phyloP scores from a whole-genome alignment of 2,329 filamentous ascomycete species.

The Aspergillus niger region DNA sequence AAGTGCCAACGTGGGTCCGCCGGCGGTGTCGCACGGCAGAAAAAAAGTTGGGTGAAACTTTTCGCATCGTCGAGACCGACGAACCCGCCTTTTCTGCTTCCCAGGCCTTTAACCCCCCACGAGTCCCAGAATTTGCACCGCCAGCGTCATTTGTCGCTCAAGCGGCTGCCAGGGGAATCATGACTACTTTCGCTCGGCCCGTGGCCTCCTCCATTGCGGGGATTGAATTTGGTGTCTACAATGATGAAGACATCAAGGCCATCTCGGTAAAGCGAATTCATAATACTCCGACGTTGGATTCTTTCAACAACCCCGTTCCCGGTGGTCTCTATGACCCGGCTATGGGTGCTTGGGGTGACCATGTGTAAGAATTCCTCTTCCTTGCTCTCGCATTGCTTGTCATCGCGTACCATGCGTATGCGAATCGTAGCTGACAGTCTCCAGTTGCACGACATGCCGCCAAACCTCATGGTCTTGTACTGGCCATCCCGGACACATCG shows the following conservation, averaged over 20 bases:
- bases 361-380: conserved; percentile 62
- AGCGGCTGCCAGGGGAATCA: conserved; percentile 38
- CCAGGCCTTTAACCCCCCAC: conserved; percentile 23
- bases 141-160: conserved; percentile 38
- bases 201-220: conserved; percentile 79
- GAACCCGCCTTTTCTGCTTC: conserved; percentile 29
- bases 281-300: conserved; percentile 92
- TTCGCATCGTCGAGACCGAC: conserved; percentile 32
- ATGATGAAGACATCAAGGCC: conserved; percentile 76
- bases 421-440: conserved; percentile 22
- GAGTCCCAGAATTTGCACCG: conserved; percentile 22
- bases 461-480: conserved; percentile 79
- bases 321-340: conserved; percentile 92
- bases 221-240: conserved; percentile 87
- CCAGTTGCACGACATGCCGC: conserved; percentile 88
- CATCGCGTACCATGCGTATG: not conserved
- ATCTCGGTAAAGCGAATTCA: conserved; percentile 94
- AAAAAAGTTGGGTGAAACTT: conserved; percentile 42
- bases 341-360: conserved; percentile 84
- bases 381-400: conserved; percentile 11
- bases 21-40: conserved; percentile 41
- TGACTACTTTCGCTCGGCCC: conserved; percentile 65
- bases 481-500: conserved; percentile 92
- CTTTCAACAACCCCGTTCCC: conserved; percentile 81
- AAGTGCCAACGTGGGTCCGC: conserved; percentile 16